phyloP scores from a whole-genome alignment of 495 filamentous ascomycete species.

The Aspergillus steynii region DNA sequence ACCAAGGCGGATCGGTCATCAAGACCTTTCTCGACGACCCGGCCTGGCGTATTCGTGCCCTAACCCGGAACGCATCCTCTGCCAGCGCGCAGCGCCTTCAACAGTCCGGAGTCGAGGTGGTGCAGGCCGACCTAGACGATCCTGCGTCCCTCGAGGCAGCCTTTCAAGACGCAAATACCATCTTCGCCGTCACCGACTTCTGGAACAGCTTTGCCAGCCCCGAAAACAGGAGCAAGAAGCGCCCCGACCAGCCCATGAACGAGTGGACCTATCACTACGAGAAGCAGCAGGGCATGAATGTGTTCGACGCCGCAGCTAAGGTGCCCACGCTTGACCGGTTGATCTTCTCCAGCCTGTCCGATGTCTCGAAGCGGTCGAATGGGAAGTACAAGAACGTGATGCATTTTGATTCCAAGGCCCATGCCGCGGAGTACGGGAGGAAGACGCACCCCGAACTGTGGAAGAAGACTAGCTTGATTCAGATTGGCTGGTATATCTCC shows the following conservation, averaged over 20 bases:
- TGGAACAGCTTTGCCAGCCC: slow-evolving; percentile 33
- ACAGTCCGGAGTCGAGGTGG: slow-evolving; percentile 49
- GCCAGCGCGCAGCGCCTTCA: slow-evolving; percentile 30
- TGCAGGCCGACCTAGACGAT: slow-evolving; percentile 44
- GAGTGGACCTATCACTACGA: slow-evolving; percentile 45
- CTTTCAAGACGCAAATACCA: slow-evolving; percentile 45
- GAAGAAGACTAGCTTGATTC: slow-evolving; percentile 41
- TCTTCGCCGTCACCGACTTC: slow-evolving; percentile 56
- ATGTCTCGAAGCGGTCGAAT: slow-evolving; percentile 28
- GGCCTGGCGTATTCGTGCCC: slow-evolving; percentile 33
- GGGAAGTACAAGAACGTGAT: slow-evolving; percentile 39
- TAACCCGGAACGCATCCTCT: slow-evolving; percentile 40
- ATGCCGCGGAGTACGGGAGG: slow-evolving; percentile 34
- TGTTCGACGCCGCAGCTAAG: slow-evolving; percentile 49
- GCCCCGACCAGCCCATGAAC: slow-evolving; percentile 21
- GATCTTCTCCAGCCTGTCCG: slow-evolving; percentile 34
- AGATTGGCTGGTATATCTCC: slow-evolving; percentile 36
- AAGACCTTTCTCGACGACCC: slow-evolving; percentile 31
- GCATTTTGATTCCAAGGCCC: slow-evolving; percentile 42
- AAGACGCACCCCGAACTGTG: slow-evolving; percentile 39
- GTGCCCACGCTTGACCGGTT: slow-evolving; percentile 43
- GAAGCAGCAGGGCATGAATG: slow-evolving; percentile 44
- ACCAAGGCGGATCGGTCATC: slow-evolving; percentile 45
- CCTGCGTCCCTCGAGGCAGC: slow-evolving; percentile 38
- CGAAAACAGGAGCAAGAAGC: slow-evolving; percentile 14